phyloP scores from a whole-genome alignment of 2,329 filamentous ascomycete species.

The Pyricularia sp. region DNA sequence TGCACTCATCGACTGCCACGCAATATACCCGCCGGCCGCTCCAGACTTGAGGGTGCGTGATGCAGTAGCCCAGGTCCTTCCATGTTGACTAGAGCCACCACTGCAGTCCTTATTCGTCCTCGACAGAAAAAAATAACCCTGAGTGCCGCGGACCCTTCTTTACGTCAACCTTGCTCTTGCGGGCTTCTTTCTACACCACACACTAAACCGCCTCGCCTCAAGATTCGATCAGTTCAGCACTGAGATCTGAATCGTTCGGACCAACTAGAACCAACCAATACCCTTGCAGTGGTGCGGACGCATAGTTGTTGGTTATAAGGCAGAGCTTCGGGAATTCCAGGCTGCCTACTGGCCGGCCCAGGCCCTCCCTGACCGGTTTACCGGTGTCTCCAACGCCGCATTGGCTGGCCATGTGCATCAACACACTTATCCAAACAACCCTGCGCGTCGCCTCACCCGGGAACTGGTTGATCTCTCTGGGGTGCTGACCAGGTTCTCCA shows the following conservation, averaged over 20 bases:
- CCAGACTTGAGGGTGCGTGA: neutral
- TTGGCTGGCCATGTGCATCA: slow-evolving; percentile 19
- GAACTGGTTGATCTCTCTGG: neutral
- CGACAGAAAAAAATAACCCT: neutral
- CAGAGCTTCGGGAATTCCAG: neutral
- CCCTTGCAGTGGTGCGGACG: neutral
- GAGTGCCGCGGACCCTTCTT: neutral
- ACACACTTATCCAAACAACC: slow-evolving; percentile 8
- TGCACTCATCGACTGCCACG: neutral
- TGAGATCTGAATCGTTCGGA: neutral
- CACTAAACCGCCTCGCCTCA: neutral
- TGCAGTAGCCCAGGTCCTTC: neutral
- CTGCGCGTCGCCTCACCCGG: slow-evolving; percentile 8
- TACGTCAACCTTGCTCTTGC: neutral
- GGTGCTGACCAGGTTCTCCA: neutral
- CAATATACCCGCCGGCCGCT: neutral
- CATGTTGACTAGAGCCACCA: neutral
- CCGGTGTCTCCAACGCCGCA: slow-evolving; percentile 9
- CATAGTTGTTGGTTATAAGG: neutral
- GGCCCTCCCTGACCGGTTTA: neutral
- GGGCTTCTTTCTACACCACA: neutral
- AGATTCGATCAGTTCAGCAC: neutral
- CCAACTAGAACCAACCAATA: neutral
- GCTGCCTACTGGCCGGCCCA: neutral
- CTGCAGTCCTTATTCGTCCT: neutral